phyloP scores from a whole-genome alignment of 345 rosid species.

The Sonneratia alba region DNA sequence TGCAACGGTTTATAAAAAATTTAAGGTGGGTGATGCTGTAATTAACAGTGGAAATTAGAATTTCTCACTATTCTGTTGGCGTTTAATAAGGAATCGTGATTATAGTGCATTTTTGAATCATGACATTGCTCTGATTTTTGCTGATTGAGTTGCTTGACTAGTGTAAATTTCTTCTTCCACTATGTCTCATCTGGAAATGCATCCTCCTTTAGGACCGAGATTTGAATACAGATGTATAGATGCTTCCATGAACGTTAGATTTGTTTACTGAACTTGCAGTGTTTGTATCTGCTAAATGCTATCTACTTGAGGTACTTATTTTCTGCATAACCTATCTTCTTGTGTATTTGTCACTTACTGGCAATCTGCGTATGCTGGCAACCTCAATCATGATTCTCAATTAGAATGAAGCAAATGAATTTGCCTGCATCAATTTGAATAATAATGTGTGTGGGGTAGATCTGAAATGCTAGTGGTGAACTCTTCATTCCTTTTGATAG shows the following conservation, averaged over 20 bases:
- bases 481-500: neutral
- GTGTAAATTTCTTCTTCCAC: neutral
- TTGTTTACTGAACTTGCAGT: neutral
- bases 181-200: neutral
- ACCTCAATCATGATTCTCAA: neutral
- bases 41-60: neutral
- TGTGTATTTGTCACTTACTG: neutral
- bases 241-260: neutral
- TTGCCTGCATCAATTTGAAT: neutral
- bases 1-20: neutral
- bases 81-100: neutral
- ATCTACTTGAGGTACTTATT: neutral
- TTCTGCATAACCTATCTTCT: neutral
- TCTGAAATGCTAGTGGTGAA: neutral
- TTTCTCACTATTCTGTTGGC: neutral
- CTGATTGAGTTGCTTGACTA: neutral
- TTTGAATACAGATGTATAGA: neutral
- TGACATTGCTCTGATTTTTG: neutral
- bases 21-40: neutral
- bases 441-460: neutral
- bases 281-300: neutral
- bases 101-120: neutral
- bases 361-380: neutral
- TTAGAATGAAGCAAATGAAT: neutral
- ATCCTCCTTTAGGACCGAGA: neutral